A percentile compares a stretch with the other conserved stretches of the same genome.
Conservation (phyloP, 1,284 basidiomycete species). For the Sanghuangporus weigelae region DNA sequence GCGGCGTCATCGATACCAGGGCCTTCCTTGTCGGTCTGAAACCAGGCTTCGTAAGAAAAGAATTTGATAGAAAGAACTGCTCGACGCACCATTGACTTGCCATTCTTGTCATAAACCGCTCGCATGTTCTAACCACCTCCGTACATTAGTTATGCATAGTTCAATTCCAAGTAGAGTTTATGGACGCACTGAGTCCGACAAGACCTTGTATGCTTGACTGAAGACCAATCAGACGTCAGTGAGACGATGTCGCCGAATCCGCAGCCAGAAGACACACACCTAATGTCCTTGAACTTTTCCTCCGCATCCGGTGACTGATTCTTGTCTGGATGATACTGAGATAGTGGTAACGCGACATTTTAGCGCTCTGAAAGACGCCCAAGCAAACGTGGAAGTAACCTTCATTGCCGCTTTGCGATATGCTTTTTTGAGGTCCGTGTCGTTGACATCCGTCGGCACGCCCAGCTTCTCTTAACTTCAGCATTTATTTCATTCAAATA, state of each 20-base stretch:
- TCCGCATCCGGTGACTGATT: conserved; percentile 85
- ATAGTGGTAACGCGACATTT: neutral
- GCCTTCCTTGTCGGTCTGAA: conserved; percentile 66
- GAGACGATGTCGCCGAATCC: conserved; percentile 6
- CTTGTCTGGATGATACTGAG: conserved; percentile 90
- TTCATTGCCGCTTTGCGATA: conserved; percentile 95
- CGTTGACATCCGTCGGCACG: conserved; percentile 47
- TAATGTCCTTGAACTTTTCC: conserved; percentile 92
- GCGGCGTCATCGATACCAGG: conserved; percentile 79
- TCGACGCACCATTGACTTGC: conserved; percentile 72
- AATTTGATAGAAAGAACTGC: neutral
- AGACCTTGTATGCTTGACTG: conserved; percentile 88
- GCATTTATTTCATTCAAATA: neutral
- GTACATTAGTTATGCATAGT: neutral
- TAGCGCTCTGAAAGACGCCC: neutral
- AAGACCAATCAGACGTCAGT: neutral
- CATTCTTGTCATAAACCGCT: conserved; percentile 93
- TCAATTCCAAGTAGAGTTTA: neutral
- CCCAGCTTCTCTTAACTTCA: conserved; percentile 32
- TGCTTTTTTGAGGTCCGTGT: conserved; percentile 88
- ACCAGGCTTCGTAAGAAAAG: neutral
- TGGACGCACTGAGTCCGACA: conserved; percentile 61
- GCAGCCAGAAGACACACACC: conserved; percentile 39
- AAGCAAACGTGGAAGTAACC: conserved; percentile 40
- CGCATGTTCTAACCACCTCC: conserved; percentile 62